These are phyloP conservation scores for Spiraea crenata DNA, from an alignment of 331 rosid species.

Conservation along the genomic window DNA sequence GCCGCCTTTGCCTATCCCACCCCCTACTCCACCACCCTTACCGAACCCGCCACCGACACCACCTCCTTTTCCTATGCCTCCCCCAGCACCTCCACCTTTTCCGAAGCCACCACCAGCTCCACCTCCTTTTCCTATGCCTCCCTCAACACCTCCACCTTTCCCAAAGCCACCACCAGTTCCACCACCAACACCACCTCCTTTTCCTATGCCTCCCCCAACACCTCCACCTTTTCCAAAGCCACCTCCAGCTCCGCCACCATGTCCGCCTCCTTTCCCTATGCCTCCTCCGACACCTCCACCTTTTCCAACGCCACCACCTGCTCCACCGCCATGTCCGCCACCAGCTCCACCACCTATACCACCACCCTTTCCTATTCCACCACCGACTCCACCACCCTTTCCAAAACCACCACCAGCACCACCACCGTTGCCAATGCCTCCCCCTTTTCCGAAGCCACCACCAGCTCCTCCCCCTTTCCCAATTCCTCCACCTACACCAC, in stretches of 20 bases:
- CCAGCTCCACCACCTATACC: too few relatives aligned
- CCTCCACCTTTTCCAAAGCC: not conserved
- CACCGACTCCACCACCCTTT: too few relatives aligned
- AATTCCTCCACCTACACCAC: too few relatives aligned
- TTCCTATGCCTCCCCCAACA: too few relatives aligned
- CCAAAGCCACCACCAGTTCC: constrained; percentile 20
- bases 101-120: constrained; percentile 1
- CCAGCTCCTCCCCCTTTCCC: too few relatives aligned
- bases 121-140: not conserved
- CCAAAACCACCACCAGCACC: not conserved
- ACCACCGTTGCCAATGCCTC: not conserved
- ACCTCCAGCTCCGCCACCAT: not conserved
- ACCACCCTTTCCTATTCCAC: too few relatives aligned
- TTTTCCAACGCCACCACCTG: too few relatives aligned
- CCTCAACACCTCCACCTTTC: not conserved
- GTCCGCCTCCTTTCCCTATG: constrained; percentile 9
- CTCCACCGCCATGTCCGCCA: too few relatives aligned
- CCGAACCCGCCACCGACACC: constrained; percentile 23
- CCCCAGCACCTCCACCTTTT: too few relatives aligned
- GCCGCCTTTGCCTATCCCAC: too few relatives aligned
- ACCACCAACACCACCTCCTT: constrained; percentile 9
- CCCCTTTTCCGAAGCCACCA: not conserved
- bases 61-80: not conserved
- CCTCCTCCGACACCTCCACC: constrained; percentile 5
- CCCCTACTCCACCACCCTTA: not conserved